Percentiles rank a stretch among this genome's conserved stretches.
These are phyloP conservation scores for Ogataea chonburiensis DNA, from an alignment of 805 yeast genomes.

Conservation along the genomic window DNA sequence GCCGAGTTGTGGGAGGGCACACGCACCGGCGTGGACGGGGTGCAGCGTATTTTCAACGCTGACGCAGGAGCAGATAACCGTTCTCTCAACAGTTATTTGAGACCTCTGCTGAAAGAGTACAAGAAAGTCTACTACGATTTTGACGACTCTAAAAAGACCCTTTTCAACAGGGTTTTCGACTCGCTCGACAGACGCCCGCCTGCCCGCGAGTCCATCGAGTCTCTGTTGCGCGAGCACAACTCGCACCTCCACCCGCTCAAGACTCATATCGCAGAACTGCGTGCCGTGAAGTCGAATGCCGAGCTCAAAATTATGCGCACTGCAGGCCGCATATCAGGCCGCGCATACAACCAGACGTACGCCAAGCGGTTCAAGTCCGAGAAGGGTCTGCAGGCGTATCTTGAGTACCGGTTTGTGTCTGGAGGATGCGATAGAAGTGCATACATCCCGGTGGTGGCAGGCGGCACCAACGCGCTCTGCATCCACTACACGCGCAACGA, in stretches of 20 bases:
- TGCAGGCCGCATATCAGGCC: constrained; percentile 80
- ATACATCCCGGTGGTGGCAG: constrained; percentile 94
- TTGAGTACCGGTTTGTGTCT: constrained; percentile 77
- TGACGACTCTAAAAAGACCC: constrained; percentile 13
- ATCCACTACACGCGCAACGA: constrained; percentile 95
- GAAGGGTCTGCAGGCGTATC: constrained; percentile 70
- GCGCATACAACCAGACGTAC: constrained; percentile 82
- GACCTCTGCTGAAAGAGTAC: constrained; percentile 47
- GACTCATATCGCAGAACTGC: constrained; percentile 43
- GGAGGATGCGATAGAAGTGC: constrained; percentile 92
- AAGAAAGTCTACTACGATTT: constrained; percentile 57
- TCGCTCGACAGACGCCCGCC: constrained; percentile 15
- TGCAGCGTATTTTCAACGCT: constrained; percentile 80
- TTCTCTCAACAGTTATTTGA: constrained; percentile 42
- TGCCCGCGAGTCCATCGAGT: constrained; percentile 25
- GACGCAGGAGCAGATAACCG: constrained; percentile 63
- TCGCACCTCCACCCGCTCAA: constrained; percentile 45
- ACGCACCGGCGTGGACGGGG: constrained; percentile 84
- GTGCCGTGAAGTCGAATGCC: constrained; percentile 71
- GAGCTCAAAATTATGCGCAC: constrained; percentile 78
- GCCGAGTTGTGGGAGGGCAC: constrained; percentile 95
- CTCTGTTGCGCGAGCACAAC: constrained; percentile 28
- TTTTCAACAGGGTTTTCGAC: constrained; percentile 25
- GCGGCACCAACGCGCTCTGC: constrained; percentile 84
- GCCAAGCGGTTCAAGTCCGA: constrained; percentile 67